These are phyloP conservation scores for Boletellus sp. DNA, from an alignment of 768 basidiomycete species.

Conservation along the genomic window DNA sequence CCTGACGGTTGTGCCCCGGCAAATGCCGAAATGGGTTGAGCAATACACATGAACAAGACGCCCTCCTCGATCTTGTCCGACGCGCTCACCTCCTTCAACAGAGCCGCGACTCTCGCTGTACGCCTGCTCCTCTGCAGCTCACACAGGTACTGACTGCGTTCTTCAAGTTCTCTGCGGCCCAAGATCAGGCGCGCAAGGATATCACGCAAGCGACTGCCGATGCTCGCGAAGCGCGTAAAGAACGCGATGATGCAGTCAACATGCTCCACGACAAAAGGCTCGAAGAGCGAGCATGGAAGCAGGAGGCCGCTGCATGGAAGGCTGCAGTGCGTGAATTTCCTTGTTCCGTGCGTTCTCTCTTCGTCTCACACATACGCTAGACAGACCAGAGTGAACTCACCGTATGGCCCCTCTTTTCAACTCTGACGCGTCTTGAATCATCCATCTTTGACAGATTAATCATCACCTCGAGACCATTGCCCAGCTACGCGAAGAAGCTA, in stretches of 20 bases:
- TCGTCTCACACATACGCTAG: slow-evolving; percentile 29
- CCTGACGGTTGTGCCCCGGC: slow-evolving; percentile 15
- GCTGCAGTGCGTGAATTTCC: slow-evolving; percentile 42
- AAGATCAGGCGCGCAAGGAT: slow-evolving; percentile 53
- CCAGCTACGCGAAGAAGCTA: slow-evolving; percentile 59
- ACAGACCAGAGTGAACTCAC: slow-evolving; percentile 54
- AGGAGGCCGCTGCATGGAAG: slow-evolving; percentile 38
- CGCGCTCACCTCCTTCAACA: slow-evolving; percentile 40
- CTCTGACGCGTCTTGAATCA: background rate
- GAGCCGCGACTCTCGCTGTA: slow-evolving; percentile 40
- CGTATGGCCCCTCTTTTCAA: slow-evolving; percentile 33
- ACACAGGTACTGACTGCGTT: background rate
- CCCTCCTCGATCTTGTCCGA: slow-evolving; percentile 39
- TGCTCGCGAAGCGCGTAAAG: slow-evolving; percentile 42
- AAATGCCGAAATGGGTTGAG: slow-evolving; percentile 21
- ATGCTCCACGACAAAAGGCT: slow-evolving; percentile 42
- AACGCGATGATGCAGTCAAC: slow-evolving; percentile 49
- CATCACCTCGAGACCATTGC: slow-evolving; percentile 59
- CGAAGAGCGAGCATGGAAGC: slow-evolving; percentile 48
- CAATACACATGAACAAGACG: slow-evolving; percentile 28
- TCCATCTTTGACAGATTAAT: slow-evolving; percentile 40
- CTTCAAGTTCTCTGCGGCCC: slow-evolving; percentile 49
- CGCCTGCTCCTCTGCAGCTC: slow-evolving; percentile 7
- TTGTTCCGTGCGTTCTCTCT: slow-evolving; percentile 9
- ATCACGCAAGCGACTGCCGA: slow-evolving; percentile 48